phyloP scores from a whole-genome alignment of 2,329 filamentous ascomycete genomes.

The Ascochyta viciae-villosae region DNA sequence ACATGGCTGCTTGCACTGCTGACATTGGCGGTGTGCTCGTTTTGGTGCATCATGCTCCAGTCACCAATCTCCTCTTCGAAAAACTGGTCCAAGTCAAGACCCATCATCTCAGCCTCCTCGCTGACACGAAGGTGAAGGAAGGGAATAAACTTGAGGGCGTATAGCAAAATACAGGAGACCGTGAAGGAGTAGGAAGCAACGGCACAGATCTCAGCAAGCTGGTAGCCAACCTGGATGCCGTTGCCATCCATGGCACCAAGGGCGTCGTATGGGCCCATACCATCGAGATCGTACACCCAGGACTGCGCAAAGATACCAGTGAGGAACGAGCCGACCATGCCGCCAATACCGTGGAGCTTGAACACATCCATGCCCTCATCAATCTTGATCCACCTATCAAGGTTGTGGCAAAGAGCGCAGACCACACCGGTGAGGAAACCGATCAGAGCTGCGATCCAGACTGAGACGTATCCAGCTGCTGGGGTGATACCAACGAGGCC shows the following conservation, averaged over 20 bases:
- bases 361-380: constrained; percentile 68
- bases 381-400: constrained; percentile 62
- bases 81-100: constrained; percentile 63
- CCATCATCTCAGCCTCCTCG: constrained; percentile 63
- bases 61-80: constrained; percentile 65
- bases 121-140: constrained; percentile 61
- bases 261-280: constrained; percentile 50
- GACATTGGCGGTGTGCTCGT: constrained; percentile 27
- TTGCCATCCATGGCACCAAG: constrained; percentile 63
- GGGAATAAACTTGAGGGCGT: constrained; percentile 62
- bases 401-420: constrained; percentile 58
- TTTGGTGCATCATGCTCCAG: constrained; percentile 51
- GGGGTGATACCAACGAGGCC: constrained; percentile 68
- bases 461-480: constrained; percentile 60
- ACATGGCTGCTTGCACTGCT: constrained; percentile 36
- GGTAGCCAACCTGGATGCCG: constrained; percentile 62
- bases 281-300: constrained; percentile 59
- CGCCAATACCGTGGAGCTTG: constrained; percentile 65
- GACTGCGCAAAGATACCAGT: constrained; percentile 64
- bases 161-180: constrained; percentile 60
- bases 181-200: constrained; percentile 62
- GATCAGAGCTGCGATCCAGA: constrained; percentile 63
- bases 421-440: constrained; percentile 63
- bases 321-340: constrained; percentile 64
- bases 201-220: constrained; percentile 63